Percentiles rank a stretch among this genome's conserved stretches.
Evolutionary conservation across 306 rosid species (phyloP).

Genomic region (Dryas alaskensis): DNA sequence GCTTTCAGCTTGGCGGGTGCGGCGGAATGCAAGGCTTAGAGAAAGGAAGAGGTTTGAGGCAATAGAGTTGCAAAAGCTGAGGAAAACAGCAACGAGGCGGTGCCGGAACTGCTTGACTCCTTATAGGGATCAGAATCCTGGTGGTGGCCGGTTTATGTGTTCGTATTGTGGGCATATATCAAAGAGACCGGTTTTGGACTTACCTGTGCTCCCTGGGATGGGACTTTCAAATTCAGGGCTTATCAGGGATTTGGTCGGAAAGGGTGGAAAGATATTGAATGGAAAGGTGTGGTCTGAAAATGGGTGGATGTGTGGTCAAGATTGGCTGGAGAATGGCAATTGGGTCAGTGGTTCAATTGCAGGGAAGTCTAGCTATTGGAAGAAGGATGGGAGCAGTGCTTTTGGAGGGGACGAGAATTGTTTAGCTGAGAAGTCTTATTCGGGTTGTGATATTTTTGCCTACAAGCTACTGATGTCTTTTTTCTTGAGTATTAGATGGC

Average conservation of each 20-base stretch:
- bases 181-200: conserved; percentile 86
- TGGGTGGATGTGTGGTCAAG: conserved; percentile 91
- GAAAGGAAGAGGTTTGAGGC: conserved; percentile 94
- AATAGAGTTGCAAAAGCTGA: conserved; percentile 79
- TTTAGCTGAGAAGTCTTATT: conserved; percentile 78
- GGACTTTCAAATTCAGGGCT: conserved; percentile 65
- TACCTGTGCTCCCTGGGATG: conserved; percentile 74
- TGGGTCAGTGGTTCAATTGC: conserved; percentile 70
- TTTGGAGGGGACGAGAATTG: conserved; percentile 83
- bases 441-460: conserved; percentile 64
- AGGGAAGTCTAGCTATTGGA: conserved; percentile 64
- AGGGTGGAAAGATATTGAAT: conserved; percentile 80
- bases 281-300: conserved; percentile 88
- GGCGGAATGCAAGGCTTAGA: conserved; percentile 73
- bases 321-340: conserved; percentile 83
- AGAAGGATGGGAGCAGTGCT: conserved; percentile 53
- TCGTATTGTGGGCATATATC: conserved; percentile 94
- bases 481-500: conserved; percentile 87
- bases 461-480: conserved; percentile 72
- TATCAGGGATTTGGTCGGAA: conserved; percentile 80
- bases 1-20: conserved; percentile 87
- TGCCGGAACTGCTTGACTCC: conserved; percentile 92
- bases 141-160: conserved; percentile 97
- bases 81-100: conserved; percentile 83
- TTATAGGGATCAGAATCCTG: conserved; percentile 95